A percentile compares a stretch with the other conserved stretches of the same genome.
Evolutionary conservation across 176 grass and related monocot species (phyloP).

Genomic region (Oryza officinalis): DNA sequence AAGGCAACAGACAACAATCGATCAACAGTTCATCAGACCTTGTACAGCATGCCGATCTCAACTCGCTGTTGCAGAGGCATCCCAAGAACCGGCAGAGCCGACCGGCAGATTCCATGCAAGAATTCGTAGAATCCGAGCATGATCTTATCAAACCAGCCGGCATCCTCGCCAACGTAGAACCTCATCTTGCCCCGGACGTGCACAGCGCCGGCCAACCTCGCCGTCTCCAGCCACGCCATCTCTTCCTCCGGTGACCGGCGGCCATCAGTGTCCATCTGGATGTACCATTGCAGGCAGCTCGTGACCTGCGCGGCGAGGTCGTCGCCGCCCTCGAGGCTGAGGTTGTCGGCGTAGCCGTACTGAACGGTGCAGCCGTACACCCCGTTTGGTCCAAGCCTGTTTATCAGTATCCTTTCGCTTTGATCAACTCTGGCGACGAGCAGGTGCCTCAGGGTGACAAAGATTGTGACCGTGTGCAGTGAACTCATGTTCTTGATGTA

Average conservation of each 20-base stretch:
- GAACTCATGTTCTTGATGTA: constrained; percentile 82
- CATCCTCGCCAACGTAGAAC: constrained; percentile 63
- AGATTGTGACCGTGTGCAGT: constrained; percentile 61
- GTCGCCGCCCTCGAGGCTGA: constrained; percentile 36
- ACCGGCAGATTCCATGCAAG: constrained; percentile 69
- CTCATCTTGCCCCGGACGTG: constrained; percentile 75
- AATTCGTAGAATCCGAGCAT: constrained; percentile 77
- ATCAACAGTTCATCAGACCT: constrained; percentile 38
- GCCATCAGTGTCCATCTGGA: constrained; percentile 24
- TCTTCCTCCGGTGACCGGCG: constrained; percentile 23
- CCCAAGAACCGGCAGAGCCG: constrained; percentile 55
- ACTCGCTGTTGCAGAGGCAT: constrained; percentile 65
- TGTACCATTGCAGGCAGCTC: constrained; percentile 22
- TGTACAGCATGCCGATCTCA: constrained; percentile 83
- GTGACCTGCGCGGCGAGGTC: constrained; percentile 56
- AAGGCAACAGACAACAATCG: neutral
- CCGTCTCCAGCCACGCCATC: constrained; percentile 51
- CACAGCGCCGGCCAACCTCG: constrained; percentile 43
- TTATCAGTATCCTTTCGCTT: constrained; percentile 60
- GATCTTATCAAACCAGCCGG: constrained; percentile 55
- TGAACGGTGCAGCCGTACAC: constrained; percentile 73
- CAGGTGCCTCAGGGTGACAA: constrained; percentile 66
- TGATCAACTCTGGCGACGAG: constrained; percentile 65
- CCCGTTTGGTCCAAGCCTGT: constrained; percentile 44
- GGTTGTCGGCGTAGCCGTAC: constrained; percentile 64